A percentile compares a stretch with the other conserved stretches of the same genome.
phyloP scores from a whole-genome alignment of 148 eudicot species.

The Bassia scoparia region DNA sequence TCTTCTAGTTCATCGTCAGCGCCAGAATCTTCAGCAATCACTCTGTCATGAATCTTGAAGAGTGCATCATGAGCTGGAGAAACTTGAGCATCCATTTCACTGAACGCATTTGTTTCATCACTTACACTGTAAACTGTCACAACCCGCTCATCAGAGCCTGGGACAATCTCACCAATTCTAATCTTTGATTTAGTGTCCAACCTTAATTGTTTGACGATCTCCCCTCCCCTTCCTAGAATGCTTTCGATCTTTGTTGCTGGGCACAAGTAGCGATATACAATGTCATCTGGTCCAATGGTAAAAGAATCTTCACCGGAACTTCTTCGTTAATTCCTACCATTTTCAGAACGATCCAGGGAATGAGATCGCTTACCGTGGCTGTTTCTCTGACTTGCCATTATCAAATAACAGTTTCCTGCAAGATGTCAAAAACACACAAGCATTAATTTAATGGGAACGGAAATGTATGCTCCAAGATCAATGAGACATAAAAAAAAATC shows the following conservation, averaged over 20 bases:
- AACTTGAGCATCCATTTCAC: constrained; percentile 49
- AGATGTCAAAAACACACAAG: not conserved
- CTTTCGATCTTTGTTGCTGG: constrained; percentile 89
- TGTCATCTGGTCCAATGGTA: constrained; percentile 68
- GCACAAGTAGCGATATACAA: constrained; percentile 88
- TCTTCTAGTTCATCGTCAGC: constrained; percentile 56
- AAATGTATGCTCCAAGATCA: not conserved
- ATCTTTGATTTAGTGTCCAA: too few species aligned
- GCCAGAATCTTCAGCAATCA: constrained; percentile 61
- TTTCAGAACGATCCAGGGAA: constrained; percentile 54
- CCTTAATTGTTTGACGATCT: constrained; percentile 84
- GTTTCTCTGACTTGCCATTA: constrained; percentile 82
- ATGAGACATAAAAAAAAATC: not conserved
- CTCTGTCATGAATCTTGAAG: constrained; percentile 80
- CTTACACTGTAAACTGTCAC: constrained; percentile 78
- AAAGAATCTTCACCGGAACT: constrained; percentile 60
- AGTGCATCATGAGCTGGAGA: constrained; percentile 95
- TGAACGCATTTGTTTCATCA: constrained; percentile 67
- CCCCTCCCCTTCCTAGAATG: constrained; percentile 97
- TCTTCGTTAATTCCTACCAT: too few species aligned
- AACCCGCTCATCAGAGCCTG: constrained; percentile 78
- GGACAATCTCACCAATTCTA: constrained; percentile 85
- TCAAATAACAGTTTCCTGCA: constrained; percentile 4
- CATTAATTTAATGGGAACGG: not conserved
- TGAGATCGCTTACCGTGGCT: constrained; percentile 70